Percentiles rank a stretch among this genome's conserved stretches.
Conservation (phyloP, 345 rosid genomes). For the Citropsis articulata region DNA sequence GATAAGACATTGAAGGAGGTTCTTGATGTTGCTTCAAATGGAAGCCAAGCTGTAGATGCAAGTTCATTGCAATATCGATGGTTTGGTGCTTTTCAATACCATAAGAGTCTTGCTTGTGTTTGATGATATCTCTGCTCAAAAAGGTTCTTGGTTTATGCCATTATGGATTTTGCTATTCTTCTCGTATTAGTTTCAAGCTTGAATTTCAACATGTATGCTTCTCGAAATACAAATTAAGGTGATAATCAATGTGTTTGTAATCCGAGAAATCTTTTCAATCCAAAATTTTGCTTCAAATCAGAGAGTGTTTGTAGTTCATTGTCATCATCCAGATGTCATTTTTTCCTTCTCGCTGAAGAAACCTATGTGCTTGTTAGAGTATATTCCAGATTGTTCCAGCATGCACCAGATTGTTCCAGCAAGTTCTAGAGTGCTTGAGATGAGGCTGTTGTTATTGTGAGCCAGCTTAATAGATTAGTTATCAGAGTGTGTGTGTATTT, state of each 20-base stretch:
- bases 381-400: too few relatives aligned
- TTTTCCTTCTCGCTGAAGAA: too few relatives aligned
- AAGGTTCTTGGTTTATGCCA: neutral
- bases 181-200: neutral
- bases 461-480: too few relatives aligned
- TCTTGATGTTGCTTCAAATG: slow-evolving; percentile 17
- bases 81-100: slow-evolving; percentile 16
- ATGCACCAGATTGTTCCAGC: too few relatives aligned
- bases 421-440: too few relatives aligned
- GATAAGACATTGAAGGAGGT: slow-evolving; percentile 26
- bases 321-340: too few relatives aligned
- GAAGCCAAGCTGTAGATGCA: neutral
- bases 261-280: neutral
- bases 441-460: too few relatives aligned
- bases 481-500: too few relatives aligned
- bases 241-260: neutral
- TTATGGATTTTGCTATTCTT: neutral
- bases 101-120: slow-evolving; percentile 14
- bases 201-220: neutral
- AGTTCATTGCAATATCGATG: neutral
- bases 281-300: neutral
- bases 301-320: neutral
- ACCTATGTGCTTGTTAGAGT: too few relatives aligned
- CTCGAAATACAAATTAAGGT: too few relatives aligned
- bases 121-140: neutral